These are phyloP conservation scores for Claviceps africana DNA, from an alignment of 2,329 filamentous ascomycete species.

Conservation along the genomic window DNA sequence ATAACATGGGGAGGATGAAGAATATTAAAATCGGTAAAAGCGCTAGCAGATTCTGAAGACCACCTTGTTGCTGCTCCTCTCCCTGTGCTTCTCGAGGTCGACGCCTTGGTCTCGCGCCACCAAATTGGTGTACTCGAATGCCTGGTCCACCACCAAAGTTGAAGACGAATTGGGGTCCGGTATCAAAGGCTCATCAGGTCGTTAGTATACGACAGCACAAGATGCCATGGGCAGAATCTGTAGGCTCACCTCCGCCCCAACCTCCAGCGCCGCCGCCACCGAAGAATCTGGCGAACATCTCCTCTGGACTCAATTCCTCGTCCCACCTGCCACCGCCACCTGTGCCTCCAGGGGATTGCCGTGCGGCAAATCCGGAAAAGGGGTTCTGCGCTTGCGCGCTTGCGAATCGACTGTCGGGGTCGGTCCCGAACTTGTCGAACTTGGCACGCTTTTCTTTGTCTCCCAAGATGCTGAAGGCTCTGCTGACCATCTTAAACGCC, in stretches of 20 bases:
- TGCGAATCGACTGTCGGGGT: conserved; percentile 79
- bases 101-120: conserved; percentile 61
- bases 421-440: conserved; percentile 79
- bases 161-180: conserved; percentile 82
- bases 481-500: conserved; percentile 94
- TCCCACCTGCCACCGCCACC: conserved; percentile 55
- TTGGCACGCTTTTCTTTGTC: conserved; percentile 78
- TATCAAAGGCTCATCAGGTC: conserved; percentile 45
- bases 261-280: conserved; percentile 53
- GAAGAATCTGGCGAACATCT: conserved; percentile 96
- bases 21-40: conserved; percentile 80
- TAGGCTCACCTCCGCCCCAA: conserved; percentile 40
- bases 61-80: conserved; percentile 35
- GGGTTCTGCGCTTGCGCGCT: conserved; percentile 45
- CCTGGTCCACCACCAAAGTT: conserved; percentile 87
- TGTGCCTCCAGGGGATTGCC: conserved; percentile 28
- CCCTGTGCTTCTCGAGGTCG: conserved; percentile 54
- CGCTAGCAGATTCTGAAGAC: conserved; percentile 50
- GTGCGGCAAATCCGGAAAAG: conserved; percentile 46
- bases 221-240: background rate
- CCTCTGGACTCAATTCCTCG: conserved; percentile 88
- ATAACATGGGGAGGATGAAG: conserved; percentile 72
- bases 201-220: conserved; percentile 2
- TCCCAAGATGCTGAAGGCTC: conserved; percentile 83
- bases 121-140: conserved; percentile 90